Percentiles rank a stretch among this genome's conserved stretches.
Evolutionary conservation across 805 yeast species (phyloP).

Genomic region (Candida montana): DNA sequence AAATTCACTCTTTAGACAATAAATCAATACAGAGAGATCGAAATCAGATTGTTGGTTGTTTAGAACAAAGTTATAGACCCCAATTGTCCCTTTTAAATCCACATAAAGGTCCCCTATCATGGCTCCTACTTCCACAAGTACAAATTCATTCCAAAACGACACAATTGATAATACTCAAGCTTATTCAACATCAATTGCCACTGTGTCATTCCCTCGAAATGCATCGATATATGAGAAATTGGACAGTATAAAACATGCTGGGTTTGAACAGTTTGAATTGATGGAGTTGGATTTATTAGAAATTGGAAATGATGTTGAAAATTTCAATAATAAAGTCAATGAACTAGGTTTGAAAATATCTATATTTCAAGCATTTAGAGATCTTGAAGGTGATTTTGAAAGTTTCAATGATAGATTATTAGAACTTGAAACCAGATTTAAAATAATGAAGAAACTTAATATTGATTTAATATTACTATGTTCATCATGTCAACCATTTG

Average conservation of each 20-base stretch:
- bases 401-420: neutral
- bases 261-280: constrained; percentile 6
- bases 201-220: constrained; percentile 4
- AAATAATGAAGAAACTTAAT: constrained; percentile 1
- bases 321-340: neutral
- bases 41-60: no score
- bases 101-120: no score
- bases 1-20: no score
- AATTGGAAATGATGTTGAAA: neutral
- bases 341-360: constrained; percentile 4
- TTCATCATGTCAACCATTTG: constrained; percentile 1
- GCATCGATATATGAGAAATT: constrained; percentile 2
- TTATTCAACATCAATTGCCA: constrained; percentile 6
- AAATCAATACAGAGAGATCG: no score
- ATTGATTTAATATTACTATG: constrained; percentile 6
- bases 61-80: no score
- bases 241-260: constrained; percentile 4
- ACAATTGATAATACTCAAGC: neutral
- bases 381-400: constrained; percentile 5
- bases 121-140: no score
- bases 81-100: no score
- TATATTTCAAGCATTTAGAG: constrained; percentile 11
- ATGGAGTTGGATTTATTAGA: constrained; percentile 7
- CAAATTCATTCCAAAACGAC: no score
- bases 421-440: constrained; percentile 1